Conservation (phyloP, 2,329 filamentous ascomycete species). For the Arthrobotrys sinensis region DNA sequence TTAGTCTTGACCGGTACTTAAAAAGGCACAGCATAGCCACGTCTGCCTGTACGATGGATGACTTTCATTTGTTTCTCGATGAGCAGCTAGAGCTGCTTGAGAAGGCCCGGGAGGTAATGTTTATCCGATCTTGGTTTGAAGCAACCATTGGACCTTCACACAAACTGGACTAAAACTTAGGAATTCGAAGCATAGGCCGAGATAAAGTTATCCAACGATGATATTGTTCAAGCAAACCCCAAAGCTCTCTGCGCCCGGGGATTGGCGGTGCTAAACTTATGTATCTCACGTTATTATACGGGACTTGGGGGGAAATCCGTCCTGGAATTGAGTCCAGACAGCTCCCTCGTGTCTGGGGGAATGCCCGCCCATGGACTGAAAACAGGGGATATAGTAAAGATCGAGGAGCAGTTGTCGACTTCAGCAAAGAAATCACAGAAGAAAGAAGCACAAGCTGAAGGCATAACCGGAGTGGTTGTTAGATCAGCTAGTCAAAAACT, state of each 20-base stretch:
- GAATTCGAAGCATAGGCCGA: constrained; percentile 25
- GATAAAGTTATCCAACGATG: constrained; percentile 22
- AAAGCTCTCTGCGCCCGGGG: constrained; percentile 76
- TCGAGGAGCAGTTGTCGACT: constrained; percentile 81
- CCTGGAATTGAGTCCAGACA: constrained; percentile 81
- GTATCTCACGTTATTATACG: constrained; percentile 82
- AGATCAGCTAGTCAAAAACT: constrained; percentile 75
- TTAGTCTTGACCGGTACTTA: too few relatives aligned
- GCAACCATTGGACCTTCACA: background rate
- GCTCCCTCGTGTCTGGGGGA: constrained; percentile 73
- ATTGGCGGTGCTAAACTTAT: constrained; percentile 83
- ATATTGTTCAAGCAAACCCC: constrained; percentile 10
- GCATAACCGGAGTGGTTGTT: constrained; percentile 78
- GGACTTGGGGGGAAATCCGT: constrained; percentile 93
- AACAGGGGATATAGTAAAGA: constrained; percentile 82
- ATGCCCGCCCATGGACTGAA: constrained; percentile 83
- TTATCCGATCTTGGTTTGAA: background rate
- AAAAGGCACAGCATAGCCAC: background rate
- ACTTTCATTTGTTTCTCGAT: constrained; percentile 28
- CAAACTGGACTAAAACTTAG: background rate
- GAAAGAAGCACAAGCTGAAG: constrained; percentile 77
- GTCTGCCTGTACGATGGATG: constrained; percentile 7
- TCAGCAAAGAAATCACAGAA: constrained; percentile 80
- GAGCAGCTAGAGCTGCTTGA: constrained; percentile 41
- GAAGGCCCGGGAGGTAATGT: constrained; percentile 34